These are phyloP conservation scores for Ophiostoma novo-ulmi DNA, from an alignment of 2,329 filamentous ascomycete genomes.

Conservation along the genomic window DNA sequence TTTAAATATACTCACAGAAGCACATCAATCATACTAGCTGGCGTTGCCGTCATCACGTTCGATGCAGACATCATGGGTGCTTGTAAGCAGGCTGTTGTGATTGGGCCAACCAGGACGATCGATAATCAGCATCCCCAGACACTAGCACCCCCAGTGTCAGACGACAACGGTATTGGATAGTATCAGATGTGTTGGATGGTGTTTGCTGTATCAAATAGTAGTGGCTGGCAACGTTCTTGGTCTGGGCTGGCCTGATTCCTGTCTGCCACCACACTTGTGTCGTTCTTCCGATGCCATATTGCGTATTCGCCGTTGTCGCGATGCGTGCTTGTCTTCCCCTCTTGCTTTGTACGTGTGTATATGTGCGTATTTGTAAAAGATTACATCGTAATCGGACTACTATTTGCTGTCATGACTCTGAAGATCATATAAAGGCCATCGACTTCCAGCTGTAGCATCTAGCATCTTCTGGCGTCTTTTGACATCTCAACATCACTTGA, in stretches of 20 bases:
- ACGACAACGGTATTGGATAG: neutral
- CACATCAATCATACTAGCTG: neutral
- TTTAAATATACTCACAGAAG: neutral
- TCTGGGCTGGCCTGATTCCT: neutral
- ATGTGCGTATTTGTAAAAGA: neutral
- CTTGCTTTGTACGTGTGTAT: neutral
- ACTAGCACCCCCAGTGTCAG: neutral
- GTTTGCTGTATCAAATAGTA: neutral
- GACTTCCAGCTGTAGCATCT: neutral
- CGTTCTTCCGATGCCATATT: conserved; percentile 9
- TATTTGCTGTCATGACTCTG: neutral
- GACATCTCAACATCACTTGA: neutral
- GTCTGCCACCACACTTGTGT: conserved; percentile 8
- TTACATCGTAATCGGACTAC: neutral
- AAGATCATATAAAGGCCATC: neutral
- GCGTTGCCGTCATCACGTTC: neutral
- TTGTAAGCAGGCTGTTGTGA: conserved; percentile 11
- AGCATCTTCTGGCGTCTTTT: too few species aligned
- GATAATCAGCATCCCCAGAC: neutral
- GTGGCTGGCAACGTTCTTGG: neutral
- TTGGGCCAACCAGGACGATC: neutral
- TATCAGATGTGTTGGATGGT: neutral
- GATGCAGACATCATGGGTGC: conserved; percentile 7
- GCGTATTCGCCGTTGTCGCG: neutral
- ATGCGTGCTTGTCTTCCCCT: conserved; percentile 4